A percentile compares a stretch with the other conserved stretches of the same genome.
Evolutionary conservation across 441 rosid species (phyloP).

Genomic region (Syzygium malaccense): DNA sequence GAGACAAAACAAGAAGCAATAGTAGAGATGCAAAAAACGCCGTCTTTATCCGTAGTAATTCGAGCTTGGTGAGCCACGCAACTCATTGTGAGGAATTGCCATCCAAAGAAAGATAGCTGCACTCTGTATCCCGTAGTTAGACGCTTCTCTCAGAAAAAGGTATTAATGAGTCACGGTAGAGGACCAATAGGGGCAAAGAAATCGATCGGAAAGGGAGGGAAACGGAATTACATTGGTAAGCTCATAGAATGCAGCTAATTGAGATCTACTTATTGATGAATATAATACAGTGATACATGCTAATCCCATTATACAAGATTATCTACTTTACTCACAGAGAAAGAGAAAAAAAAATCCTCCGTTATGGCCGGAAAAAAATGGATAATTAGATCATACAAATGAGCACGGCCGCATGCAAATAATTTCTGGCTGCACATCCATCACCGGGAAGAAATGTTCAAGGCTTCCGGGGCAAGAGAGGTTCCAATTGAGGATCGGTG

Average conservation of each 20-base stretch:
- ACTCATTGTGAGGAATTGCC: too few relatives aligned
- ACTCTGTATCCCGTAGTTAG: not conserved
- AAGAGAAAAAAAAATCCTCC: not conserved
- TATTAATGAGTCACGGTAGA: not conserved
- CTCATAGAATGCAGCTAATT: not conserved
- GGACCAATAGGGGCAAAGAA: not conserved
- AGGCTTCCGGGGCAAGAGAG: slow-evolving; percentile 35
- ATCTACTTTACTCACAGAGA: not conserved
- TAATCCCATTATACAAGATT: not conserved
- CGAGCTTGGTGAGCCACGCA: too few relatives aligned
- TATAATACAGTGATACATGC: not conserved
- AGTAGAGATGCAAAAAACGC: not conserved
- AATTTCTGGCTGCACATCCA: not conserved
- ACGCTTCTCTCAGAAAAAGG: not conserved
- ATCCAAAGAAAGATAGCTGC: not conserved
- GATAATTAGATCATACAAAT: not conserved
- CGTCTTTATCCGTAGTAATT: not conserved
- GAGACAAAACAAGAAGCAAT: not conserved
- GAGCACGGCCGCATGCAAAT: not conserved
- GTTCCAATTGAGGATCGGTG: slow-evolving; percentile 40
- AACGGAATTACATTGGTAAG: not conserved
- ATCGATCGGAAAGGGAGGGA: not conserved
- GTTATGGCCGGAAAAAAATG: not conserved
- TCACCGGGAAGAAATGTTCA: not conserved
- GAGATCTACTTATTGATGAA: not conserved